A percentile compares a stretch with the other conserved stretches of the same genome.
Evolutionary conservation across 179 eudicot species (phyloP).

Genomic region (Beta corolliflora): DNA sequence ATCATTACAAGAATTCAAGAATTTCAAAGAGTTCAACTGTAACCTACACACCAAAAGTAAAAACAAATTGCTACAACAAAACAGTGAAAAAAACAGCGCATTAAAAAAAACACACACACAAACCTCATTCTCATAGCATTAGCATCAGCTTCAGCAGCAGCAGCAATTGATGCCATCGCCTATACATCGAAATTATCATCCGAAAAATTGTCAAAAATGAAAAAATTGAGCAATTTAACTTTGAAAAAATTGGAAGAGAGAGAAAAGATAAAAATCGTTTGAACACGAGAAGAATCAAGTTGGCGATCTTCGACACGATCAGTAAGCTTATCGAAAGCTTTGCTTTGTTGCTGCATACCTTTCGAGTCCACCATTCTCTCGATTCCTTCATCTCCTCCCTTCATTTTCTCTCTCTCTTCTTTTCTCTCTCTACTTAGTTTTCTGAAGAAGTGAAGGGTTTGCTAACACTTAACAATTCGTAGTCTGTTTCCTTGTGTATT

Average conservation of each 20-base stretch:
- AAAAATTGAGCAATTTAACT: neutral
- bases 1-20: too few relatives aligned
- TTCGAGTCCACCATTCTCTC: conserved; percentile 70
- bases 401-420: too few relatives aligned
- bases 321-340: conserved; percentile 90
- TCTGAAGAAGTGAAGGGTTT: too few relatives aligned
- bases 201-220: neutral
- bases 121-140: conserved; percentile 87
- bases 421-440: too few relatives aligned
- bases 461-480: too few relatives aligned
- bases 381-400: conserved; percentile 67
- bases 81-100: neutral
- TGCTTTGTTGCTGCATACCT: conserved; percentile 89
- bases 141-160: conserved; percentile 82
- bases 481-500: too few relatives aligned
- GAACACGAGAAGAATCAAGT: conserved; percentile 94
- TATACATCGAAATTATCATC: conserved; percentile 21
- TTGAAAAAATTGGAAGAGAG: neutral
- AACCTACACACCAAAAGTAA: too few relatives aligned
- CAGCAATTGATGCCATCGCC: conserved; percentile 98
- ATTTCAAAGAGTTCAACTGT: too few relatives aligned
- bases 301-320: conserved; percentile 98
- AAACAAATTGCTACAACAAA: neutral
- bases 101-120: neutral
- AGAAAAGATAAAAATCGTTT: conserved; percentile 56